Percentiles rank a stretch among this genome's conserved stretches.
Conservation (phyloP, 202 grass and related monocot genomes). For the Eragrostis tef region DNA sequence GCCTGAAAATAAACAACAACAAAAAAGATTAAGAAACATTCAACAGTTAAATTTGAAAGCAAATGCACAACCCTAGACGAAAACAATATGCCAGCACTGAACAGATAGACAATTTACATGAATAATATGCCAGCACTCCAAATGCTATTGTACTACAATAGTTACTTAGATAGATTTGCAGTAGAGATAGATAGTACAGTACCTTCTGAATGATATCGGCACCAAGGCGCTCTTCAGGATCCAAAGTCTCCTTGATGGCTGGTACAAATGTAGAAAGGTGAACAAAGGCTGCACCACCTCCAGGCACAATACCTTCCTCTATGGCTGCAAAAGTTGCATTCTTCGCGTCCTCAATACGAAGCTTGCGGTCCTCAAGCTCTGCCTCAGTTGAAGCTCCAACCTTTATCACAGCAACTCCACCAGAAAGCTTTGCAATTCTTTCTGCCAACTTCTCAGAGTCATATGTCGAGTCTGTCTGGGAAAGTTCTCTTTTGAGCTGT, state of each 20-base stretch:
- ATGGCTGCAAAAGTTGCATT: conserved; percentile 96
- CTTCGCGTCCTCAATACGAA: conserved; percentile 93
- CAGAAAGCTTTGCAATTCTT: conserved; percentile 94
- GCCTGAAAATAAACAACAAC: conserved; percentile 46
- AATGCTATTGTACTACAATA: neutral
- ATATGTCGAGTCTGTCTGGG: conserved; percentile 82
- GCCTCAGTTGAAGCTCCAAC: conserved; percentile 91
- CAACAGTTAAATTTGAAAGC: neutral
- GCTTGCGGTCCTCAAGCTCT: conserved; percentile 95
- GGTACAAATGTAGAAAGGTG: conserved; percentile 81
- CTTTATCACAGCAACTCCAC: conserved; percentile 95
- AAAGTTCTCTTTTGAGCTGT: conserved; percentile 91
- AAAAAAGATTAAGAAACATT: neutral
- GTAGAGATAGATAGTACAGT: no score
- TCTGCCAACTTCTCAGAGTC: conserved; percentile 93
- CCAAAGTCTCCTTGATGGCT: conserved; percentile 83
- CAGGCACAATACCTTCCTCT: conserved; percentile 95
- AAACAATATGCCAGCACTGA: neutral
- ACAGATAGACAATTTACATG: neutral
- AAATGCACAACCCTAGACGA: neutral
- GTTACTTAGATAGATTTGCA: neutral
- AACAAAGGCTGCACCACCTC: conserved; percentile 85
- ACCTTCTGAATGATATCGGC: conserved; percentile 98
- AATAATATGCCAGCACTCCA: no score
- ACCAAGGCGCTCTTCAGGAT: conserved; percentile 87